Base-by-base conservation (phyloP, 2,329 filamentous ascomycete species). In the Corynespora cassiicola region DNA sequence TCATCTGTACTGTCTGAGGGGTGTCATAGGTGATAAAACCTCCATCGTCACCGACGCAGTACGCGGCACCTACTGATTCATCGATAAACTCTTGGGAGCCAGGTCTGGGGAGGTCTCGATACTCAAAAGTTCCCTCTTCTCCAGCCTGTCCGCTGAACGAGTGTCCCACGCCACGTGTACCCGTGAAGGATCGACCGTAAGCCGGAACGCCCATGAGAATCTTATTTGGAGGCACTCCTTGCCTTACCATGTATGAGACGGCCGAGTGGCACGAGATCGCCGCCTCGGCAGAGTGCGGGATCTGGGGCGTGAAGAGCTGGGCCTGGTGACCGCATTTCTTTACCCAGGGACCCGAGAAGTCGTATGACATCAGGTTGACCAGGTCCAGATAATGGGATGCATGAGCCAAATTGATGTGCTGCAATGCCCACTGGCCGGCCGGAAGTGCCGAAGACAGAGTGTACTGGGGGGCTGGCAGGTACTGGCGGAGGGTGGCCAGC, bases 21-120 rank as follows among this genome's bases (percentile, higher is more conserved):
- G 86, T 90, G 65, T 94, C 88, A 63, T 92, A 94, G 2, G 81
- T 86, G 26, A 92, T 81, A 51, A 90, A 91, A 0, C 87, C 88
- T 3, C 86, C 86, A 54, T 90, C 87, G 2, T 79, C 83, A 5
- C 87, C 86, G 20, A 82, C 71, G 54, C 87, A 92, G 54, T 81
- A 86, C 5, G 88, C 87, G 12, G 87, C 86, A 9, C 84, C 83
- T 18, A 80, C 71, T 12, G 80, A 73, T 52, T 80, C 80, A 66
- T 94, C 87, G 12, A 88, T 75, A 28, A 78, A 72, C 62, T 92
- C 88, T 54, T 80, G 78, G 16, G 85, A 76, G 1, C 72, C 76
- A 0, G 75, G 73, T 7, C 75, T 67, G 3, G 88, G 88, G 6
- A 94, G 75, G 37, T 86, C 75, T 50, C 75, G 78, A 65, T 91